Percentiles rank a stretch among this genome's conserved stretches.
phyloP scores from a whole-genome alignment of 2,329 filamentous ascomycete genomes.

The Ophiostoma tasmaniense region DNA sequence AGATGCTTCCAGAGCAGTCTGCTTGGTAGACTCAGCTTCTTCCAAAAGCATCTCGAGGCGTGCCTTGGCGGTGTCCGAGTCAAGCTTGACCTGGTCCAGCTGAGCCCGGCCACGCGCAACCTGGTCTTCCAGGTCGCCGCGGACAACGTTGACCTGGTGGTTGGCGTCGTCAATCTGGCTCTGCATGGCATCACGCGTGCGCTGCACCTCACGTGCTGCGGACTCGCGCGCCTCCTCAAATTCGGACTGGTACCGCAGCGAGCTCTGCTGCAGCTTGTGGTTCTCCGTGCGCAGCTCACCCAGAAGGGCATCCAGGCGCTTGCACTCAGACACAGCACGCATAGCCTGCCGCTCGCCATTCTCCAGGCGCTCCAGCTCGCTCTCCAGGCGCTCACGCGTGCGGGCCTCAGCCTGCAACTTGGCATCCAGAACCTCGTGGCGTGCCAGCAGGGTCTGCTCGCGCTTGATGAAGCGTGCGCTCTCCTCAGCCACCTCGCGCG shows the following conservation, averaged over 20 bases:
- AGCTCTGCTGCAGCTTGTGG: constrained; percentile 60
- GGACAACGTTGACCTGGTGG: constrained; percentile 74
- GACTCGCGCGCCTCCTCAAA: constrained; percentile 76
- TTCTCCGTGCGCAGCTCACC: constrained; percentile 57
- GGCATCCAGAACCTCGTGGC: constrained; percentile 71
- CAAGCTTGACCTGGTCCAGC: constrained; percentile 67
- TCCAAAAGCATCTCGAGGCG: constrained; percentile 78
- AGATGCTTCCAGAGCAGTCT: constrained; percentile 10
- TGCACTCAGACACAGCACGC: constrained; percentile 53
- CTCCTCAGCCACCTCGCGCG: constrained; percentile 72
- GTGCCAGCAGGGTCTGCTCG: constrained; percentile 68
- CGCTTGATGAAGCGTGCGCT: constrained; percentile 70
- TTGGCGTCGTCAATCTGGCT: constrained; percentile 76
- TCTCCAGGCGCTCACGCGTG: constrained; percentile 57
- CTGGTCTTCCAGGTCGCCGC: constrained; percentile 74
- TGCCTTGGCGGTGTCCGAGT: constrained; percentile 71
- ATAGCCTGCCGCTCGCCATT: constrained; percentile 56
- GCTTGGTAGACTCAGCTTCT: constrained; percentile 62
- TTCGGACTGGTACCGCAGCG: constrained; percentile 66
- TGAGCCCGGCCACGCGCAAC: constrained; percentile 63
- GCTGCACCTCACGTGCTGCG: constrained; percentile 70
- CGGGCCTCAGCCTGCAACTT: constrained; percentile 66
- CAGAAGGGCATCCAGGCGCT: constrained; percentile 49
- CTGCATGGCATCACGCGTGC: constrained; percentile 69
- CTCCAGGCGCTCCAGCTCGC: constrained; percentile 58